Evolutionary conservation across 805 yeast genomes (phyloP).

Genomic region (Dipodascus geniculatus): DNA sequence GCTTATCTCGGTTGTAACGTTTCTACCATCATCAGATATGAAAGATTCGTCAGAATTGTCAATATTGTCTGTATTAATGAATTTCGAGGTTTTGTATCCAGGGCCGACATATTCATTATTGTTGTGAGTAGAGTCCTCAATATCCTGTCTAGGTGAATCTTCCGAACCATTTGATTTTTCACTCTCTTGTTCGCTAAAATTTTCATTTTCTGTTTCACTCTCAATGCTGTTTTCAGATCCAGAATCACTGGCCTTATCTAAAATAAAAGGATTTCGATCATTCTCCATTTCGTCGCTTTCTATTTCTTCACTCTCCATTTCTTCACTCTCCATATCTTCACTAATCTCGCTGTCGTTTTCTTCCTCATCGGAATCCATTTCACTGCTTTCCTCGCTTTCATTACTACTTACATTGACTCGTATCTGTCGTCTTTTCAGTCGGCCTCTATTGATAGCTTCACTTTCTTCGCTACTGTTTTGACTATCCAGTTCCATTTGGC

Average conservation of each 20-base stretch:
- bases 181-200: neutral
- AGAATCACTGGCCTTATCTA: neutral
- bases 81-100: no score
- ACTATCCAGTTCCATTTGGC: neutral
- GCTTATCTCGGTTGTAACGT: neutral
- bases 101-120: no score
- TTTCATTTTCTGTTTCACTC: neutral
- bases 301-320: neutral
- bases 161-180: neutral
- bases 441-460: no score
- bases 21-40: neutral
- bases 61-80: no score
- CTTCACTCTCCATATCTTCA: conserved; percentile 1
- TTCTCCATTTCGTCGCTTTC: neutral
- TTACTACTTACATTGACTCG: no score
- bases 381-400: no score
- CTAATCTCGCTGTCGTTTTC: neutral
- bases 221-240: neutral
- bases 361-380: neutral
- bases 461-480: no score
- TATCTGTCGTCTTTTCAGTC: no score
- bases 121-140: no score
- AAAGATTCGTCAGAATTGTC: neutral
- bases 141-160: no score
- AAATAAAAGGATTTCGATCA: no score